These are phyloP conservation scores for Strigomonas oncopelti DNA, from an alignment of 208 protist genomes.

Conservation along the genomic window DNA sequence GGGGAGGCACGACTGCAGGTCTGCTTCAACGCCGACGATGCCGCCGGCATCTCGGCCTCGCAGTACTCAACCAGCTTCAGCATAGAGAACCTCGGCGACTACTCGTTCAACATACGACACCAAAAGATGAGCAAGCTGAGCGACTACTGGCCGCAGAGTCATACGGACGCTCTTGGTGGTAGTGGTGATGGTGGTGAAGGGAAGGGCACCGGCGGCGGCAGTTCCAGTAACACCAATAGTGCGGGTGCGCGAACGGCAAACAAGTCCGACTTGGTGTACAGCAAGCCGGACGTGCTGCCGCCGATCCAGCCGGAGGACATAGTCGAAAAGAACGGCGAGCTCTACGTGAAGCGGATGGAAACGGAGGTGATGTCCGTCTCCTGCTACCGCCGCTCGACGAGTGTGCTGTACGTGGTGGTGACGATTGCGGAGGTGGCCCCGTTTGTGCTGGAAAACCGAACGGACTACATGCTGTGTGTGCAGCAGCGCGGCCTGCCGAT, in stretches of 20 bases:
- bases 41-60: slow-evolving; percentile 23
- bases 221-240: not conserved
- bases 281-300: slow-evolving; percentile 25
- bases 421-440: slow-evolving; percentile 45
- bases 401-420: slow-evolving; percentile 56
- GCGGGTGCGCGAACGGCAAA: not conserved
- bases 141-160: slow-evolving; percentile 41
- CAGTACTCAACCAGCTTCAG: slow-evolving; percentile 42
- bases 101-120: slow-evolving; percentile 49
- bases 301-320: slow-evolving; percentile 46
- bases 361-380: slow-evolving; percentile 51
- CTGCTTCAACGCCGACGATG: slow-evolving; percentile 10
- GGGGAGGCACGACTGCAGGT: slow-evolving; percentile 3
- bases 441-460: slow-evolving; percentile 75
- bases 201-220: not conserved
- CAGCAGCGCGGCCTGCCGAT: slow-evolving; percentile 35
- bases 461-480: slow-evolving; percentile 44
- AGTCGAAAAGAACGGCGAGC: slow-evolving; percentile 26
- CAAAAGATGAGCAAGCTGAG: slow-evolving; percentile 24
- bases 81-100: slow-evolving; percentile 42
- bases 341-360: slow-evolving; percentile 32
- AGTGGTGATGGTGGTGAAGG: not conserved
- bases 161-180: not conserved
- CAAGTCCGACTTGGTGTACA: not conserved
- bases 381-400: slow-evolving; percentile 29